Conservation (phyloP, 2,329 filamentous ascomycete genomes). For the Dactylellina parvicollis region DNA sequence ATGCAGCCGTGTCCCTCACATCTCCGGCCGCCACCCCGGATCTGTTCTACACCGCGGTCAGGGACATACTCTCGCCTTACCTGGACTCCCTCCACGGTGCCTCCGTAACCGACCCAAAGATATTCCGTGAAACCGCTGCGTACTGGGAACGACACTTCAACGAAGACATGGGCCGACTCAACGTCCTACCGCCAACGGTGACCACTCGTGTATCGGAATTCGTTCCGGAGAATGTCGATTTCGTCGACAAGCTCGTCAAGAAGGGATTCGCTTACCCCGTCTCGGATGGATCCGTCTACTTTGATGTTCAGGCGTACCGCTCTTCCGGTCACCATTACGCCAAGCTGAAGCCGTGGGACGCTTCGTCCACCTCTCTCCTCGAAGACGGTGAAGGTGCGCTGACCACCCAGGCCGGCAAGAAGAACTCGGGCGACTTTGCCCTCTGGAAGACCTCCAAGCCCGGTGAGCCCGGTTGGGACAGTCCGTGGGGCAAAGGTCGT, state of each 20-base stretch:
- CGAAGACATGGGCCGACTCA: constrained; percentile 85
- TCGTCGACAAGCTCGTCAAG: constrained; percentile 81
- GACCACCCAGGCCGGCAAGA: constrained; percentile 66
- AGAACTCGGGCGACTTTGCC: constrained; percentile 83
- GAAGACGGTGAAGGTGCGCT: constrained; percentile 91
- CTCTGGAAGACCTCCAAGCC: constrained; percentile 93
- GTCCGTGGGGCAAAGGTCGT: constrained; percentile 84
- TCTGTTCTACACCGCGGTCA: constrained; percentile 68
- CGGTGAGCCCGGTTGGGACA: constrained; percentile 90
- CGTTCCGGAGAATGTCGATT: constrained; percentile 83
- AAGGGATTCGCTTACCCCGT: constrained; percentile 85
- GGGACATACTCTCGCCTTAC: constrained; percentile 81
- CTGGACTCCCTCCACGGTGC: constrained; percentile 68
- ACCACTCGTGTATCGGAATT: constrained; percentile 93
- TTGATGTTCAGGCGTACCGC: constrained; percentile 88
- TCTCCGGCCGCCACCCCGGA: constrained; percentile 49
- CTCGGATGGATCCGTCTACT: constrained; percentile 87
- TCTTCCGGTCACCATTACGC: constrained; percentile 85
- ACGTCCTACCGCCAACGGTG: constrained; percentile 82
- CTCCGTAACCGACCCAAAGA: constrained; percentile 69
- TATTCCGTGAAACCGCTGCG: constrained; percentile 86
- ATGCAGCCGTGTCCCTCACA: constrained; percentile 66
- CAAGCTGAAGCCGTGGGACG: constrained; percentile 82
- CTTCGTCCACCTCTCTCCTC: constrained; percentile 81
- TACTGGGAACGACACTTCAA: constrained; percentile 89